Evolutionary conservation across 768 basidiomycete species (phyloP).

Genomic region (Pleurotus cornucopiae): DNA sequence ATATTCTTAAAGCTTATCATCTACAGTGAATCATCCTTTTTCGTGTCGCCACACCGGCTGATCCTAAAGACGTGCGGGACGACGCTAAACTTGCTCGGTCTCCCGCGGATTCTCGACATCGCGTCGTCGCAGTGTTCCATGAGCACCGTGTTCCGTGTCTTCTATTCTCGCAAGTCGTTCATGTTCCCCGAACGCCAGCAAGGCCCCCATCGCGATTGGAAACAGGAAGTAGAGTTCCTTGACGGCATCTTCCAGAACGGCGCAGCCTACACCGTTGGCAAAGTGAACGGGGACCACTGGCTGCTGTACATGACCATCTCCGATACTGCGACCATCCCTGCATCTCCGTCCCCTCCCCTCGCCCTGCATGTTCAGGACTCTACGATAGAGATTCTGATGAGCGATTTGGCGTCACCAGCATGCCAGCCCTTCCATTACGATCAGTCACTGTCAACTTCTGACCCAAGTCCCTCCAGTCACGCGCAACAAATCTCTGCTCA

Average conservation of each 20-base stretch:
- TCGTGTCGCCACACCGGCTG: constrained; percentile 90
- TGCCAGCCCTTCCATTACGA: constrained; percentile 68
- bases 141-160: constrained; percentile 78
- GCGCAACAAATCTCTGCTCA: constrained; percentile 59
- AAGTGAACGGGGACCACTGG: constrained; percentile 99
- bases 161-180: constrained; percentile 98
- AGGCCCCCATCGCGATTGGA: constrained; percentile 93
- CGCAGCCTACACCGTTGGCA: constrained; percentile 94
- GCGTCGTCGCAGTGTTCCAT: constrained; percentile 68
- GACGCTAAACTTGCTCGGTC: constrained; percentile 92
- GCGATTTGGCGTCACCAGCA: constrained; percentile 73
- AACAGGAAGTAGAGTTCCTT: constrained; percentile 85
- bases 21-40: constrained; percentile 93
- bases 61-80: constrained; percentile 99
- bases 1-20: constrained; percentile 11
- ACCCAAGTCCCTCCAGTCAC: constrained; percentile 41
- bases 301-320: constrained; percentile 80
- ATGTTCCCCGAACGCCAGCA: constrained; percentile 97
- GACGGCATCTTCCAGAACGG: constrained; percentile 87
- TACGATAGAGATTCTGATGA: constrained; percentile 99
- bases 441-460: constrained; percentile 26
- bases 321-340: neutral
- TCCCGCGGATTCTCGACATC: constrained; percentile 93
- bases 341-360: constrained; percentile 19
- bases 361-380: constrained; percentile 53